Evolutionary conservation across 768 basidiomycete species (phyloP), one percentile per base, ranked within the genome.

Genomic region (Lactarius hengduanensis): DNA sequence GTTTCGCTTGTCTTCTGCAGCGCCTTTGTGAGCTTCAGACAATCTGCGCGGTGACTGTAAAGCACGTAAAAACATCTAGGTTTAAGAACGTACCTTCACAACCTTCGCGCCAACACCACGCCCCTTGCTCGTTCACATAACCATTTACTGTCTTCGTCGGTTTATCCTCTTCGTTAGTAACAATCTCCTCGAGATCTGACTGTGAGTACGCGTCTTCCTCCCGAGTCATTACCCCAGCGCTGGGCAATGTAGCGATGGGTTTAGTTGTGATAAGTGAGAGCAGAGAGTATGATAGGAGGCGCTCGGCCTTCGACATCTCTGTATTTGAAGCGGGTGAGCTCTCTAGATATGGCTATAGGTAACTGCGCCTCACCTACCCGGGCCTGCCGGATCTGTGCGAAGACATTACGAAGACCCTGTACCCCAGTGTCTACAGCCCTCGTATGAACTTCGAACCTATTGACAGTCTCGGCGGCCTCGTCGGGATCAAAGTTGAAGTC

Each of bases 31-130:
- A 92, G 77, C 62, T 82, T 82, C n/a, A 94, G 76, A 73, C 92
- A 94, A 43, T 87, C 92, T 91, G 63, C 13, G 36, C 32, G 28
- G 22, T 16, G 8, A 36, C 41, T 34, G 36, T 61, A 43, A 41
- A 62, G 32, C 30, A 4, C 1, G 32, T 22, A 57, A 11, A 41
- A 57, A 55, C 8, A 40, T 57, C 38, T 47, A 40, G 53, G 55
- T 32, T 41, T 18, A 28, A 59, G 20, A 8, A 59, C 77, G 16
- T 71, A 90, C 91, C 86, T 73, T 82, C 76, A 73, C 92, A 94
- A 3, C 81, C 81, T 61, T 94, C 91, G 30, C 86, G 81, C 92
- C 92, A 96, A 74, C 92, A 93, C 90, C 93, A 91, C 3, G 90
- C 92, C 1, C 90, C 88, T 30, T 90, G 84, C 10, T 80, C 79